Evolutionary conservation across 2,329 filamentous ascomycete species (phyloP), one percentile per base, ranked within the genome.

Genomic region (Lizonia empirigonia): DNA sequence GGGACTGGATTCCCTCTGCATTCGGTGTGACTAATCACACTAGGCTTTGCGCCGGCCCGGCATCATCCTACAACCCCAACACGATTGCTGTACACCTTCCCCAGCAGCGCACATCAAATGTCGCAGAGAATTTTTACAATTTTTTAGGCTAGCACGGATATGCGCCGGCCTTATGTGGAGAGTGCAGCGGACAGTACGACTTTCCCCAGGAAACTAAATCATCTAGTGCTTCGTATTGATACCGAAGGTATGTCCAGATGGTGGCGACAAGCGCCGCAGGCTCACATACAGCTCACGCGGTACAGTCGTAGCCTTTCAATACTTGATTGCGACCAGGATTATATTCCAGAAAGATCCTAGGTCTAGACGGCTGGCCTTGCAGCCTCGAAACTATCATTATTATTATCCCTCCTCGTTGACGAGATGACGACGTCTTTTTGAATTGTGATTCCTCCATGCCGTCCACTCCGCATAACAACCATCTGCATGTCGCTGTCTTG

Each of bases 351-450:
- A 18, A 8, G 4, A 13, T 20, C 10, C 7, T 16, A 15, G 32
- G 32, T 34, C 32, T 20, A 16, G 29, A 27, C 24, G 9, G 24
- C 24, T 27, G 37, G 37, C 32, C 49, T 50, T 6, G 22, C 50
- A 26, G 44, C 50, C 23, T 53, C 50, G 19, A 53, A 53, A 23
- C 50, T 53, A 33, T 44, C 44, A 32, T 27, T 44, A 4, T 27
- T 44, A 4, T 40, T 20, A 12, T 27, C 44, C 12, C 44, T 38
- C 19, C 38, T 22, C 13, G 23, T 34, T 23, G 42, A 47, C 12
- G 44, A 48, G 12, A 53, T 39, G 8, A 53, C 50, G 3, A 53
- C 50, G 20, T 53, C 50, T 15, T 53, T 53, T 23, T 53, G 50
- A 18, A 53, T 48, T 4, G 50, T 53, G 16, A 53, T 53, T 0